Conservation (phyloP, 2,329 filamentous ascomycete genomes). For the Sporothrix dimorphospora region DNA sequence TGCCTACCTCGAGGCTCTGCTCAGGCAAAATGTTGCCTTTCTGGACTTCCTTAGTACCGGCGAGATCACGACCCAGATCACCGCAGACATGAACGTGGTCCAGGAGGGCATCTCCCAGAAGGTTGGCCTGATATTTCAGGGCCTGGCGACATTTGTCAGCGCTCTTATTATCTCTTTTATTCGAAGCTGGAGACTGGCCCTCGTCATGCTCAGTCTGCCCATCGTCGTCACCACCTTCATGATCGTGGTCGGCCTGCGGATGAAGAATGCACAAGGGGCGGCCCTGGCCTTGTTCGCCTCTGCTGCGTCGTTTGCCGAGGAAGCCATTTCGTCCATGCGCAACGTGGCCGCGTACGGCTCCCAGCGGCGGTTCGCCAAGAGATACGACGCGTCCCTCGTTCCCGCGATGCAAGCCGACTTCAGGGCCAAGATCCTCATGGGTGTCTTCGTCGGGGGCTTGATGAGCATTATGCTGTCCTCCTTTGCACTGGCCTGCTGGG, state of each 20-base stretch:
- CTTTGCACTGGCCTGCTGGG: slow-evolving; percentile 23
- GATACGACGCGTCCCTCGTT: background rate
- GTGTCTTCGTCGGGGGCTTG: slow-evolving; percentile 16
- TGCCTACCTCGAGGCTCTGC: slow-evolving; percentile 19
- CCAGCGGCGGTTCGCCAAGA: slow-evolving; percentile 13
- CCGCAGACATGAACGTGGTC: slow-evolving; percentile 52
- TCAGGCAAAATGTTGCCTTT: slow-evolving; percentile 27
- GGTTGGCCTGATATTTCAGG: slow-evolving; percentile 48
- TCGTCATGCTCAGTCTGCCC: slow-evolving; percentile 38
- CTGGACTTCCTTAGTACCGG: slow-evolving; percentile 42
- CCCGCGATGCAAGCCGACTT: background rate
- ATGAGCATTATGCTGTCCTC: slow-evolving; percentile 20
- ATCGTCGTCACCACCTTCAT: slow-evolving; percentile 23
- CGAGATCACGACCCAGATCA: slow-evolving; percentile 51
- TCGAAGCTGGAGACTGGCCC: slow-evolving; percentile 48
- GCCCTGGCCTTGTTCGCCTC: background rate
- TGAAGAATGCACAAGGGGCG: slow-evolving; percentile 18
- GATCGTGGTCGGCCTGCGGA: slow-evolving; percentile 18
- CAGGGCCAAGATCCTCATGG: slow-evolving; percentile 3
- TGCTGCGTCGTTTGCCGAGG: slow-evolving; percentile 20
- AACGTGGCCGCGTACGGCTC: slow-evolving; percentile 19
- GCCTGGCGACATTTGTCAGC: slow-evolving; percentile 33
- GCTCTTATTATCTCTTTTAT: slow-evolving; percentile 36
- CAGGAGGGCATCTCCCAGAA: slow-evolving; percentile 52
- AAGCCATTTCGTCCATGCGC: slow-evolving; percentile 24